Base-by-base conservation (phyloP, 768 basidiomycete genomes). In the Flagelloscypha sp. region DNA sequence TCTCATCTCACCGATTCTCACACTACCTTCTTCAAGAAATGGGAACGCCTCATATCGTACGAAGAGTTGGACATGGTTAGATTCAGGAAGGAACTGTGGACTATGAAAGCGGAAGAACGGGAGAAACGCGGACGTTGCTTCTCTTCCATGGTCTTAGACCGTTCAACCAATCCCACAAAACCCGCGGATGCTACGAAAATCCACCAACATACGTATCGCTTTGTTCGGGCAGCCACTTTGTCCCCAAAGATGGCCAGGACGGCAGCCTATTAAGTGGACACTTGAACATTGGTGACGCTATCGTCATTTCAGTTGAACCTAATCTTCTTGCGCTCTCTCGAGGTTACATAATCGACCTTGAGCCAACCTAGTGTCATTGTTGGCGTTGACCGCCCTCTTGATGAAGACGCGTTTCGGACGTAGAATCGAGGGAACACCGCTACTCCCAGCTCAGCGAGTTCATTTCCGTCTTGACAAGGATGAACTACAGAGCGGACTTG, bases 41-140 rank as follows among this genome's bases (percentile, higher is more conserved):
- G 95, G 95, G 95, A 99, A 52, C 60, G 66, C 2, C 68, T 98
- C 11, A 66, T 98, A 37, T 68, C 87, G 2, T 40, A 71, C 16
- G 95, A 99, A 54, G 95, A 98, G 53, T 79, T 82, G 38, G 93
- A 95, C 44, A 63, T 85, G 10, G 60, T 81, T 7, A 71, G 85
- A 13, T 92, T 88, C 62, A 77, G 78, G 53, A 86, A 84, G 45
- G 93, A 99, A 48, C 64, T 98, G 7, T 99, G 95, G 95, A 92
- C 86, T 0, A 75, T 94, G 70, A 72, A 72, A 5, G 88, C 89
- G 0, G 61, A 56, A 12, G 80, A 92, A 48, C 70, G 95, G 37
- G 86, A 90, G 55, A 69, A 61, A 36, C 74, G 72, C 27, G 95
- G 95, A 2, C 67, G 92, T 43, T 95, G 92, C 50, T 86, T 97